Percentiles rank a stretch among this genome's conserved stretches.
Evolutionary conservation across 257 asterid genomes (phyloP).

Genomic region (Nicotiana tabacum): DNA sequence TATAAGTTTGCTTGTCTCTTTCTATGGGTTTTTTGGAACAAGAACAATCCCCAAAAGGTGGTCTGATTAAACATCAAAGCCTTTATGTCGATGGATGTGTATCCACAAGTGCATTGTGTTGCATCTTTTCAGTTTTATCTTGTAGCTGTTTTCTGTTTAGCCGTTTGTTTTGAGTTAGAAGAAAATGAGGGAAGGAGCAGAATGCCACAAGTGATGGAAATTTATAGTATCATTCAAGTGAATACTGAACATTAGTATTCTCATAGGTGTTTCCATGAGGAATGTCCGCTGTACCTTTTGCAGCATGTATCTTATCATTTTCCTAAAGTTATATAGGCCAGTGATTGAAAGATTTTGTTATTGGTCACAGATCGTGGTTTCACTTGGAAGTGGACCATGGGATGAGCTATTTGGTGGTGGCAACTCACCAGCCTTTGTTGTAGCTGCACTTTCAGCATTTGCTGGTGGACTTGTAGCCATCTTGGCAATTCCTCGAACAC

Average conservation of each 20-base stretch:
- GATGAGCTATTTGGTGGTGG: constrained; percentile 83
- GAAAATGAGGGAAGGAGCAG: background rate
- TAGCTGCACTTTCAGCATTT: constrained; percentile 60
- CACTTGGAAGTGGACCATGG: constrained; percentile 78
- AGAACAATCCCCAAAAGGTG: background rate
- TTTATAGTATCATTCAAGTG: background rate
- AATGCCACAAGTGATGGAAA: background rate
- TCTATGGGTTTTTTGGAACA: background rate
- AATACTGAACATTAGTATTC: background rate
- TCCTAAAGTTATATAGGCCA: background rate
- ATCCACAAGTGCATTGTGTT: background rate
- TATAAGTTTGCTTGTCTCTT: constrained; percentile 15
- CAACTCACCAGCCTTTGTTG: constrained; percentile 68
- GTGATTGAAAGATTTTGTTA: constrained; percentile 8
- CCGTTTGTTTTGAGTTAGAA: background rate
- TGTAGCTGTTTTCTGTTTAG: background rate
- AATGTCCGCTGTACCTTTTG: background rate
- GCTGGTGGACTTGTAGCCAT: constrained; percentile 68
- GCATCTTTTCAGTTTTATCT: background rate
- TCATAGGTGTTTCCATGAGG: background rate
- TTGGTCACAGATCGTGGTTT: constrained; percentile 56
- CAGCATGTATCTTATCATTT: background rate
- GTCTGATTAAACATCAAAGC: background rate
- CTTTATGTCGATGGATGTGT: background rate
- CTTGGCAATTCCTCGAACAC: constrained; percentile 75